A percentile compares a stretch with the other conserved stretches of the same genome.
Evolutionary conservation across 768 basidiomycete genomes (phyloP).

Genomic region (Calocybe cyanea): DNA sequence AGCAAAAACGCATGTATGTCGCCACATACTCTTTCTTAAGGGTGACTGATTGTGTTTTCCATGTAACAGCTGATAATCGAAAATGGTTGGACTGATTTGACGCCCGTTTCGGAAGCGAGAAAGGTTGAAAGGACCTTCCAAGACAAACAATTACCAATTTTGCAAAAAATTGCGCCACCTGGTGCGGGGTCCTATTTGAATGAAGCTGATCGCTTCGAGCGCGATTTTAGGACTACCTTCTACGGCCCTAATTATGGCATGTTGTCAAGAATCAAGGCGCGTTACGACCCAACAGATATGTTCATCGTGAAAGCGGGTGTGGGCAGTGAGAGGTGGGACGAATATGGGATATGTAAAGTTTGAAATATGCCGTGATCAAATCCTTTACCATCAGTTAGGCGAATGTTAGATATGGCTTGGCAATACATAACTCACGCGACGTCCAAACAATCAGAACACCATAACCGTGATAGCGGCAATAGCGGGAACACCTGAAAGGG

Average conservation of each 20-base stretch:
- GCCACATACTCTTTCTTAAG: not conserved
- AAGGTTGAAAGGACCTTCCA: constrained; percentile 20
- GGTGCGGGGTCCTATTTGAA: constrained; percentile 30
- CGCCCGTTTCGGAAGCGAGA: constrained; percentile 15
- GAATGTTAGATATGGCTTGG: not conserved
- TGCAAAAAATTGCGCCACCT: constrained; percentile 22
- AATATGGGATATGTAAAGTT: not conserved
- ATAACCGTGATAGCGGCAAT: too few species aligned
- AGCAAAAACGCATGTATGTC: constrained; percentile 32
- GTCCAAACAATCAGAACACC: too few species aligned
- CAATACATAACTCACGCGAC: not conserved
- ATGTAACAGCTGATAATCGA: constrained; percentile 14
- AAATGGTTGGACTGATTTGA: constrained; percentile 14
- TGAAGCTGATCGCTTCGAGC: constrained; percentile 29
- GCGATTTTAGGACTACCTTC: constrained; percentile 27
- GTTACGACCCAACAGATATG: constrained; percentile 29
- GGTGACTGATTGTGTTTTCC: not conserved
- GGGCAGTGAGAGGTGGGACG: constrained; percentile 6
- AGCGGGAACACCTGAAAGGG: too few species aligned
- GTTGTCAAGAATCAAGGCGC: constrained; percentile 25
- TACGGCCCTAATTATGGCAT: constrained; percentile 30
- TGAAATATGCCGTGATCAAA: too few species aligned
- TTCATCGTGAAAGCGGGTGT: constrained; percentile 23
- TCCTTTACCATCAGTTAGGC: not conserved
- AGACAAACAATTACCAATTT: constrained; percentile 20